These are phyloP conservation scores for Melampsora americana DNA, from an alignment of 1,284 basidiomycete species.

Conservation along the genomic window DNA sequence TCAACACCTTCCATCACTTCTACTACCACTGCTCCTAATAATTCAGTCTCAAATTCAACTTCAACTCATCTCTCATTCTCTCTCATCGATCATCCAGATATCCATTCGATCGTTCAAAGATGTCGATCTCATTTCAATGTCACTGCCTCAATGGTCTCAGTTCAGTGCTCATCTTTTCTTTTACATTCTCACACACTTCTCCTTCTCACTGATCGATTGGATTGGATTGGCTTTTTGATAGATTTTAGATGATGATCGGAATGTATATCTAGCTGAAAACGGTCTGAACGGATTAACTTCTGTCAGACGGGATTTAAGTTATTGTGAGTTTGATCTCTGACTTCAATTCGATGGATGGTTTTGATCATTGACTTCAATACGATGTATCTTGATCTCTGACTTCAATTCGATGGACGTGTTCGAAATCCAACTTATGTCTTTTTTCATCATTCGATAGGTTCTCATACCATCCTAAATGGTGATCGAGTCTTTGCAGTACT, in stretches of 20 bases:
- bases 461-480: conserved; percentile 40
- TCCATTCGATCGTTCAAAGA: background rate
- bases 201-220: too few relatives aligned
- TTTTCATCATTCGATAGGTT: conserved; percentile 7
- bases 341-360: too few relatives aligned
- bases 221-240: background rate
- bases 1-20: too few relatives aligned
- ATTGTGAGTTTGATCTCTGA: conserved; percentile 21
- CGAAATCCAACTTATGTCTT: too few relatives aligned
- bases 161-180: too few relatives aligned
- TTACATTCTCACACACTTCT: too few relatives aligned
- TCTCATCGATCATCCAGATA: background rate
- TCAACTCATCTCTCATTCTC: background rate
- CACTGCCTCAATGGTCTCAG: background rate
- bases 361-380: too few relatives aligned
- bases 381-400: too few relatives aligned
- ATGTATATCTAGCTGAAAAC: conserved; percentile 49
- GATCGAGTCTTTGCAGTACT: conserved; percentile 30
- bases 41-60: background rate
- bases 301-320: conserved; percentile 17
- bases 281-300: conserved; percentile 34
- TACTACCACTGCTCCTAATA: background rate
- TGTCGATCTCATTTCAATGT: background rate
- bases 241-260: conserved; percentile 49
- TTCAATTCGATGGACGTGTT: too few relatives aligned